These are phyloP conservation scores for Solanum aculeatissimum DNA, from an alignment of 305 asterid genomes.

Conservation along the genomic window DNA sequence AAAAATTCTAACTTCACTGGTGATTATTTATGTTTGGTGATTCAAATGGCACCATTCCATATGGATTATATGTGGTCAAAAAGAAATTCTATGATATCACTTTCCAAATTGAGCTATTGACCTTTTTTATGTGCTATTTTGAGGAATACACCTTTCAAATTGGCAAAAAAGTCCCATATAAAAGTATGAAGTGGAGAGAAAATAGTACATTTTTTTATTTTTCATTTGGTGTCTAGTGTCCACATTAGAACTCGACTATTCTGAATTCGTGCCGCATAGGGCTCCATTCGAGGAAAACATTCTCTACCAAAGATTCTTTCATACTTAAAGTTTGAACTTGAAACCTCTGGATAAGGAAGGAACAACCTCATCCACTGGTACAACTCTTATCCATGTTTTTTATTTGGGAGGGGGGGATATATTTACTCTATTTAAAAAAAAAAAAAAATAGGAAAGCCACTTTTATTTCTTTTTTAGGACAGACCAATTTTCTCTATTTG, in stretches of 20 bases:
- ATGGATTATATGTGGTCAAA: slow-evolving; percentile 2
- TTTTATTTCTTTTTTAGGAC: neutral
- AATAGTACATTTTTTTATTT: neutral
- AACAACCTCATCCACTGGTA: neutral
- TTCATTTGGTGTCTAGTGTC: too few relatives aligned
- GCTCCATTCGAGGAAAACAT: too few relatives aligned
- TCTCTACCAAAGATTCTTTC: too few relatives aligned
- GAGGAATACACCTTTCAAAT: neutral
- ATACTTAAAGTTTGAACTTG: too few relatives aligned
- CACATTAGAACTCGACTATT: too few relatives aligned
- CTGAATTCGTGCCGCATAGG: too few relatives aligned
- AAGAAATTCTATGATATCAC: neutral
- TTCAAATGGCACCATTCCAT: neutral
- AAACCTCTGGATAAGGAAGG: too few relatives aligned
- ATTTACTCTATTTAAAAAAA: neutral
- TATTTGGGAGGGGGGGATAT: too few relatives aligned
- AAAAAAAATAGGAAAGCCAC: neutral
- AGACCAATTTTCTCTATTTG: neutral
- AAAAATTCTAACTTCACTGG: too few relatives aligned
- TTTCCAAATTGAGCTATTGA: neutral
- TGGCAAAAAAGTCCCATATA: neutral
- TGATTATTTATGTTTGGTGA: too few relatives aligned
- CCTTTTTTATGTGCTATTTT: neutral
- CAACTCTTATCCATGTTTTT: neutral
- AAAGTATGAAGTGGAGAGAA: neutral